Evolutionary conservation across 2,329 filamentous ascomycete genomes (phyloP), one percentile per base, ranked within the genome.

Genomic region (Amylocarpus encephaloides): DNA sequence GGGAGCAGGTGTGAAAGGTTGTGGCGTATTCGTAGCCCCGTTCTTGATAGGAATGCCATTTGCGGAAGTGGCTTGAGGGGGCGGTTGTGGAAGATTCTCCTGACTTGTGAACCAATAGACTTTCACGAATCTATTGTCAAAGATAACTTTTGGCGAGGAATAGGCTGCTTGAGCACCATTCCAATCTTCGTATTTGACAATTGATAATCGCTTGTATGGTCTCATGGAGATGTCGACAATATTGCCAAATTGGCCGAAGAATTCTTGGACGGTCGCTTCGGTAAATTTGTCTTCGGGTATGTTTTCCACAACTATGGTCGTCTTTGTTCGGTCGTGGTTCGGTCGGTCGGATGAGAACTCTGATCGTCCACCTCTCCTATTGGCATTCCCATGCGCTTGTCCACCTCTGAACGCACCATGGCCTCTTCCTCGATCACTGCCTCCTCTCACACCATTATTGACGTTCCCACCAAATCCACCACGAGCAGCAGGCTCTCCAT

Each of bases 71-170:
- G 66, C 64, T 13, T 61, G 66, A 42, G 49, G 36, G 22, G 60
- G 59, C 11, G 59, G 59, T 46, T 64, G 61, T 22, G 64, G 63
- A 29, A 66, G 45, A 7, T 63, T 59, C 13, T 62, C 38, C 22
- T 76, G 74, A 5, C 78, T 75, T 59, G 80, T 84, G 63, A 81
- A 77, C 87, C 87, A 92, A 61, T 85, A 90, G 0, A 92, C 84
- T 61, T 89, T 91, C 43, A 93, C 88, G 59, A 93, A 93, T 10
- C 88, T 76, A 59, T 92, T 93, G 61, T 91, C 85, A 62, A 92
- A 93, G 40, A 93, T 83, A 42, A 83, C 83, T 62, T 89, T 89
- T 0, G 88, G 87, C 7, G 85, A 90, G 42, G 77, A 76, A 64
- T 88, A 89, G 2, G 88, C 88, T 13, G 78, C 77, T 52, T 82